Base-by-base conservation (phyloP, 1,139 yeast species). In the Zygosaccharomyces pseudobailii region DNA sequence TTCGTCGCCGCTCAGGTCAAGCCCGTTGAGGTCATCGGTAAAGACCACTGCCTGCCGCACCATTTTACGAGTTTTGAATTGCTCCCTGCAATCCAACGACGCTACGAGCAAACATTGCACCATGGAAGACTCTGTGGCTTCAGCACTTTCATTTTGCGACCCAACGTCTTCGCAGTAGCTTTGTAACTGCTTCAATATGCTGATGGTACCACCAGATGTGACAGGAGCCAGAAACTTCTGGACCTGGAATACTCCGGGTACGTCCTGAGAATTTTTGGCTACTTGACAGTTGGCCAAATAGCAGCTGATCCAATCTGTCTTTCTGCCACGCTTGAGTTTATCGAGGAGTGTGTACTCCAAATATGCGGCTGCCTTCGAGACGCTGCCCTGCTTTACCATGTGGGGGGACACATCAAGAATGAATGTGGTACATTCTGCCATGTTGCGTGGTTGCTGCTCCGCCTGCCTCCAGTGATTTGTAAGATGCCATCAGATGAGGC, bases 21-120 rank as follows among this genome's bases (percentile, higher is more conserved):
- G 58, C 0, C 74, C 71, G 32, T 63, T 55, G 19, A 58, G 46
- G 20, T 67, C 76, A 50, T 74, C 72, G 7, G 84, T 73, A 19
- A 80, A 61, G 5, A 82, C 66, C 30, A 76, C 70, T 27, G 82
- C 61, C 54, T 65, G 69, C 53, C 65, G 67, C 35, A 55, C 52
- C 52, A 65, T 63, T 53, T 71, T 72, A 33, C 67, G 60, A 28
- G 61, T 61, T 25, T 58, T 53, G 48, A 73, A 69, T 35, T 59
- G 55, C 8, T 56, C 61, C 22, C 55, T 58, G 38, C 70, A 63
- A 48, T 60, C 57, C 38, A 66, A 55, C 6, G 67, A 57, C 3
- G 71, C 71, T 17, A 66, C 58, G 3, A 62, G 51, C 21, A 71
- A 49, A n/a, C 66, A 68, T 30, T 55, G 62, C 19, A 55, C 50